phyloP scores from a whole-genome alignment of 2,329 filamentous ascomycete genomes.

The Stemphylium vesicarium region DNA sequence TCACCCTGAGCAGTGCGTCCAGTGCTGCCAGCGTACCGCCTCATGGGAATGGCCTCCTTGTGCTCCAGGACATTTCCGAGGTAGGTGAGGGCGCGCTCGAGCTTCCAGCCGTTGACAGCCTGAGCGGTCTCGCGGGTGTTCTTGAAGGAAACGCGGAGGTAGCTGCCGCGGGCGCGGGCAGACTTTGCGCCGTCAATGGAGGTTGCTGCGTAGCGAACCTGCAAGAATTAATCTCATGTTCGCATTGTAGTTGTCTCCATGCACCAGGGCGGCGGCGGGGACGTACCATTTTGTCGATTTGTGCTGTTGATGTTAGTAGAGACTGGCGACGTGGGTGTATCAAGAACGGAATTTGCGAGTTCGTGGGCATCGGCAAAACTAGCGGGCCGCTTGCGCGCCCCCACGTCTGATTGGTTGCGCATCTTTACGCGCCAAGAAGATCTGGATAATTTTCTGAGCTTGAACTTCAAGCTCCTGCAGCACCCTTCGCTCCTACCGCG shows the following conservation, averaged over 20 bases:
- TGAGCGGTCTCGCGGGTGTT: constrained; percentile 99
- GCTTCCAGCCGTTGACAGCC: constrained; percentile 99
- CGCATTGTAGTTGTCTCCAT: constrained; percentile 10
- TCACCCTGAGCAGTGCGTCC: constrained; percentile 98
- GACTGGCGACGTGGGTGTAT: constrained; percentile 26
- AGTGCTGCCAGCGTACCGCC: constrained; percentile 94
- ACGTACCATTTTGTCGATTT: constrained; percentile 53
- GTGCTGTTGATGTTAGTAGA: constrained; percentile 46
- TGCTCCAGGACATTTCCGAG: constrained; percentile 98
- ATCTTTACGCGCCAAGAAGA: constrained; percentile 11
- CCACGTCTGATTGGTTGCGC: constrained; percentile 7
- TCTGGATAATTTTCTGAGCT: constrained; percentile 22
- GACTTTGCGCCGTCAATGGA: constrained; percentile 61
- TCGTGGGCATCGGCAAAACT: constrained; percentile 36
- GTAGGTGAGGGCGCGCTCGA: constrained; percentile 93
- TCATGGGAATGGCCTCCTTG: constrained; percentile 97
- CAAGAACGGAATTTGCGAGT: constrained; percentile 32
- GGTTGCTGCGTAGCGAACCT: constrained; percentile 50
- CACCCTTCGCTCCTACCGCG: constrained; percentile 19
- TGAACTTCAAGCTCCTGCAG: constrained; percentile 26
- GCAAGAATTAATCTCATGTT: constrained; percentile 35
- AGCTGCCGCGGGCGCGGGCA: constrained; percentile 96
- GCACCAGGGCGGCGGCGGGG: constrained; percentile 15
- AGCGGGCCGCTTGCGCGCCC: constrained; percentile 16
- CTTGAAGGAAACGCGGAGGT: constrained; percentile 99